phyloP scores from a whole-genome alignment of 805 yeast species.

The Metschnikowia lachancei region DNA sequence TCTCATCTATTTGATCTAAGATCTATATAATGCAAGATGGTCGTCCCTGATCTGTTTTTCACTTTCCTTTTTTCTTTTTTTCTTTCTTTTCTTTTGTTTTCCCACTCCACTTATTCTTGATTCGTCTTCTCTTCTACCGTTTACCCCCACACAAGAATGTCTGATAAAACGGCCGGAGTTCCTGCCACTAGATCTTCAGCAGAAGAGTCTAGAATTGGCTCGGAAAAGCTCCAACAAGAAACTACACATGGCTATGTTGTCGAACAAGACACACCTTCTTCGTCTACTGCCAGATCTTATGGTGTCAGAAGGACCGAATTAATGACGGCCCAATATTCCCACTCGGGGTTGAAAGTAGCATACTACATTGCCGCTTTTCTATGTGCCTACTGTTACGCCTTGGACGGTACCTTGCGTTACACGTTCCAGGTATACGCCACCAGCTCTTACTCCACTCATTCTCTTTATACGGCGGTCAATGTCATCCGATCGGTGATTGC shows the following conservation, averaged over 20 bases:
- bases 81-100: background rate
- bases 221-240: slow-evolving; percentile 4
- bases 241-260: background rate
- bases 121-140: no score
- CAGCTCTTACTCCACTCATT: slow-evolving; percentile 49
- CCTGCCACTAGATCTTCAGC: slow-evolving; percentile 1
- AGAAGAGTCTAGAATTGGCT: slow-evolving; percentile 1
- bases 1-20: slow-evolving; percentile 13
- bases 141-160: background rate
- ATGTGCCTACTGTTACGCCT: slow-evolving; percentile 57
- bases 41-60: background rate
- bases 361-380: slow-evolving; percentile 51
- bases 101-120: background rate
- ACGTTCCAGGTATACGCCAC: slow-evolving; percentile 57
- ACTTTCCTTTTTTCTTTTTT: background rate
- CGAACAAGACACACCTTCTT: slow-evolving; percentile 1
- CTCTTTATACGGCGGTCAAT: slow-evolving; percentile 56
- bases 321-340: slow-evolving; percentile 42
- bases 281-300: slow-evolving; percentile 30
- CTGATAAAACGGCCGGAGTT: background rate
- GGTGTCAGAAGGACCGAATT: slow-evolving; percentile 60
- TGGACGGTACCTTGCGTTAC: slow-evolving; percentile 51
- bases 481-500: slow-evolving; percentile 59
- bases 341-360: slow-evolving; percentile 31
- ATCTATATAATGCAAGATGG: no score